Evolutionary conservation across 1,139 yeast genomes (phyloP), one percentile per base, ranked within the genome.

Genomic region (Suhomyces choctaworum): DNA sequence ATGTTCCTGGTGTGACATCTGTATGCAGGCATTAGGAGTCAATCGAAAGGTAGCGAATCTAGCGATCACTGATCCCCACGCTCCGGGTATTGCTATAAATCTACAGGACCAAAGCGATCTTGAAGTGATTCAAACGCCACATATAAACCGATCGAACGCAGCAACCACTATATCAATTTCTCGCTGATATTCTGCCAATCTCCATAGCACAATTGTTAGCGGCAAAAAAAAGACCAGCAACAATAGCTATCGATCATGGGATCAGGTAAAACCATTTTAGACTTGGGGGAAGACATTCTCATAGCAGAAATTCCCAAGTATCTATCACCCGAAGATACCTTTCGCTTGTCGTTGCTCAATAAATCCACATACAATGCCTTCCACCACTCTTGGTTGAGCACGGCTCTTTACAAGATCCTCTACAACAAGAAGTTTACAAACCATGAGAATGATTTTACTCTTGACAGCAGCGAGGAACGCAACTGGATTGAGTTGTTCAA

Each of bases 401-500:
- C 31, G 45, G 64, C 33, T 51, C 61, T 49, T 50, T 79, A 38
- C 68, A 77, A 78, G 62, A 63, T 52, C 52, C 52, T 78, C 27
- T 81, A 67, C 50, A 54, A 62, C 16, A 75, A 76, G 46, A 68
- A 72, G 27, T 81, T 77, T 66, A 31, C 78, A 74, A 12, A 64
- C 66, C 39, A 65, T 36, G 44, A 40, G 11, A 34, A 45, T 27
- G 38, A 47, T 29, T 46, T 44, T 41, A 40, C 44, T 12, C 29
- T 46, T 28, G 42, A 41, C 25, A 34, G 60, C 20, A 57, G 66
- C 25, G 55, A 62, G 9, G 55, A 55, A 2, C 41, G 52, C 39
- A 64, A 72, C 41, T 80, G 86, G 86, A 68, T 66, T 4, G 67
- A 67, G 25, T 51, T 78, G 33, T 80, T 73, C 52, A 50, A 64